Conservation (phyloP, 176 grass and related monocot species). For the Cenchrus purpureus region DNA sequence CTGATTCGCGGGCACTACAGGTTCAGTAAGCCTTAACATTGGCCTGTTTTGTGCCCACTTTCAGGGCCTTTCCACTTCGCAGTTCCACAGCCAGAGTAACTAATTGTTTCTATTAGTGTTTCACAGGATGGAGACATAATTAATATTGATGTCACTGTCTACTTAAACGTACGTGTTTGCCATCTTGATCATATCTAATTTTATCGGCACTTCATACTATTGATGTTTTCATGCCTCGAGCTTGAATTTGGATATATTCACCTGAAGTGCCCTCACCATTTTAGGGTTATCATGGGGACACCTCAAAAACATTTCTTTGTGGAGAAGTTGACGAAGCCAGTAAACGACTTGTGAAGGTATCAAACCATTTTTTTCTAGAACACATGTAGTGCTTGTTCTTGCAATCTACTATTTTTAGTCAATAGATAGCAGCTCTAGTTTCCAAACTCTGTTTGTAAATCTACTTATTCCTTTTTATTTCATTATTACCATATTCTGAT, state of each 20-base stretch:
- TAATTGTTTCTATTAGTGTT: not conserved
- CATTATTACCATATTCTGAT: not conserved
- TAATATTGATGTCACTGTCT: slow-evolving; percentile 97
- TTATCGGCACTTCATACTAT: not conserved
- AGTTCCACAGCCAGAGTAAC: slow-evolving; percentile 1
- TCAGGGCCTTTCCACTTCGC: not conserved
- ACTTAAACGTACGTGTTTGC: slow-evolving; percentile 75
- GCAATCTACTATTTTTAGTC: not conserved
- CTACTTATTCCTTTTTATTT: not conserved
- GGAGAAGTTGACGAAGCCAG: slow-evolving; percentile 87
- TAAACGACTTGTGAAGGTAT: slow-evolving; percentile 91
- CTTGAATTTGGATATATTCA: slow-evolving; percentile 12
- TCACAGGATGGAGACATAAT: slow-evolving; percentile 97
- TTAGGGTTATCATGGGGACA: slow-evolving; percentile 96
- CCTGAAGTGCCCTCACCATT: slow-evolving; percentile 26
- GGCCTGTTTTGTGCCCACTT: not conserved
- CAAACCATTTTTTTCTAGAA: slow-evolving; percentile 13
- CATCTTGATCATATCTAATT: slow-evolving; percentile 16
- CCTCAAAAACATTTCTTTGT: slow-evolving; percentile 94
- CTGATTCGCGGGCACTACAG: slow-evolving; percentile 87
- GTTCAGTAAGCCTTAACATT: slow-evolving; percentile 43
- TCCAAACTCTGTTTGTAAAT: not conserved
- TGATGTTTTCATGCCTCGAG: not conserved
- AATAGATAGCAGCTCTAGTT: slow-evolving; percentile 5
- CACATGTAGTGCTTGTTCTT: not conserved